Conservation (phyloP, 2,329 filamentous ascomycete species). For the Neonectria faginata region DNA sequence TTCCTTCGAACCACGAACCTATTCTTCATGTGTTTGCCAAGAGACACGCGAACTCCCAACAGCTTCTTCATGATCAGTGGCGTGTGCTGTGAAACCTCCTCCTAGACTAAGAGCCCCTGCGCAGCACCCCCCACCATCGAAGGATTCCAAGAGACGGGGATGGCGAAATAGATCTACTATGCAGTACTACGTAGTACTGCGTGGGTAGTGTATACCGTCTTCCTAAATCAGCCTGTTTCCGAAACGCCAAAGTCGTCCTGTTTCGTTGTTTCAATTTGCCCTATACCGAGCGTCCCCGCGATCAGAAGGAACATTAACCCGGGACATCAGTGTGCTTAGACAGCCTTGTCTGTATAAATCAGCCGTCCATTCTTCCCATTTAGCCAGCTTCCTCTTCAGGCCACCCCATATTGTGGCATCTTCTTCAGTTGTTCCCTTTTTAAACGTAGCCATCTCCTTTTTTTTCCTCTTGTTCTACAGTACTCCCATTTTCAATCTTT, state of each 20-base stretch:
- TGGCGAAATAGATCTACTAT: conserved; percentile 14
- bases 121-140: conserved; percentile 17
- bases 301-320: background rate
- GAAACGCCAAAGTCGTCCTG: conserved; percentile 15
- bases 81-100: conserved; percentile 16
- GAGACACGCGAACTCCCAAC: background rate
- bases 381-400: background rate
- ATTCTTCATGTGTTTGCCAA: background rate
- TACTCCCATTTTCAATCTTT: background rate
- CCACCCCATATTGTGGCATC: conserved; percentile 1
- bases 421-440: background rate
- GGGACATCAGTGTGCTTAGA: background rate
- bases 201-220: conserved; percentile 1
- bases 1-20: background rate
- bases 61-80: background rate
- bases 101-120: conserved; percentile 15
- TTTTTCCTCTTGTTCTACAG: background rate
- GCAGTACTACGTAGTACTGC: background rate
- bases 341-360: conserved; percentile 9
- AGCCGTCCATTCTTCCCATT: background rate
- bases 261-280: conserved; percentile 19
- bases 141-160: conserved; percentile 16
- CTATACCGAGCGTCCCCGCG: conserved; percentile 3
- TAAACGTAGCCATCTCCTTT: conserved; percentile 1
- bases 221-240: conserved; percentile 14